Evolutionary conservation across 768 basidiomycete species (phyloP), one percentile per base, ranked within the genome.

Genomic region (Calocybe cyanea): DNA sequence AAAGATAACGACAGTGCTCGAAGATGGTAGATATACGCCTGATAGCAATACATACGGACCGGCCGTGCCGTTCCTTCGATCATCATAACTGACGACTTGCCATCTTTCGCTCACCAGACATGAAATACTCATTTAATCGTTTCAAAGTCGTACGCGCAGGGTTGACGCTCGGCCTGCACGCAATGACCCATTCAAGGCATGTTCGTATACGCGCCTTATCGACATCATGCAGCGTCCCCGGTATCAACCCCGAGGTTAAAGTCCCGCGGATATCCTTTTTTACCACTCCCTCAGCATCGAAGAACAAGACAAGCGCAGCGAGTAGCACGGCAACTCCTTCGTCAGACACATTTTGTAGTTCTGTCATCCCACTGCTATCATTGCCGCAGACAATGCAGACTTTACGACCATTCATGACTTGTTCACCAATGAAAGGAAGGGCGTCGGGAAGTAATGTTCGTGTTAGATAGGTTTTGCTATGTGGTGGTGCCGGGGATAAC

Each of bases 101-200:
- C n/a, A n/a, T n/a, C n/a, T n/a, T n/a, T 11, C 46, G 48, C 9
- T 40, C 45, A 20, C 41, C 23, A 14, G 52, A 50, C 54, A 92
- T 73, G 4, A 90, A 62, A 52, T 75, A 87, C 52, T 85, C 81
- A 57, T 92, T 91, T 36, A 89, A 77, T 11, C 83, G 67, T 62
- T 89, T 89, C 48, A 97, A 71, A 7, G 87, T 90, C 13, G 80
- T 73, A 33, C 92, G 77, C 8, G 88, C 83, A 0, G 95, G 94
- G 59, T 96, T 97, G 3, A 83, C 86, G 43, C 71, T 68, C 4
- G 88, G 86, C 41, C 76, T 68, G 52, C 80, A 83, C 15, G 84
- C 71, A 47, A 93, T 85, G 38, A 97, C 80, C 89, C 88, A 92
- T 59, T 97, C 85, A 28, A 97, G 70, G 14, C 92, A 75, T 10